Evolutionary conservation across 345 rosid genomes (phyloP).

Genomic region (Trapa bicornis): DNA sequence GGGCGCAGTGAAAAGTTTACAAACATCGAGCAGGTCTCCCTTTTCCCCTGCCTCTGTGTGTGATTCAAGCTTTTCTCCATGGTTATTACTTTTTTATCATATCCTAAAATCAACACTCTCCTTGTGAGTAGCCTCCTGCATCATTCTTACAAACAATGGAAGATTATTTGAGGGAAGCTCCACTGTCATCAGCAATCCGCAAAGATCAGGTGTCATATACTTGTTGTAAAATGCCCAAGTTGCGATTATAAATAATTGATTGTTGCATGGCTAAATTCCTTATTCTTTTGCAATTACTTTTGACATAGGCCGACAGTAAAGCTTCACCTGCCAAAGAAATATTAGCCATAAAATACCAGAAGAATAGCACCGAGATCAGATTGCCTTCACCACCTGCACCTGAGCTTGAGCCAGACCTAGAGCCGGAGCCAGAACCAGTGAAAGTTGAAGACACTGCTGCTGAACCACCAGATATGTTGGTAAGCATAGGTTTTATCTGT

Average conservation of each 20-base stretch:
- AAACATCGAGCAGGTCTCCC: slow-evolving; percentile 86
- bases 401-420: slow-evolving; percentile 34
- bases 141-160: slow-evolving; percentile 98
- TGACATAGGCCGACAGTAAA: slow-evolving; percentile 23
- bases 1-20: slow-evolving; percentile 74
- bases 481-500: slow-evolving; percentile 13
- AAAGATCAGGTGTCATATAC: slow-evolving; percentile 62
- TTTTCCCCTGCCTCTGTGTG: slow-evolving; percentile 6
- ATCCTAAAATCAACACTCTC: neutral
- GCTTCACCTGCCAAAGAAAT: slow-evolving; percentile 56
- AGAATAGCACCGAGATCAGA: slow-evolving; percentile 35
- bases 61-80: neutral
- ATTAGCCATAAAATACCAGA: slow-evolving; percentile 67
- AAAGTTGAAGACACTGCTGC: slow-evolving; percentile 48
- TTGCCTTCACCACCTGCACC: slow-evolving; percentile 31
- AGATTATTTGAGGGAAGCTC: slow-evolving; percentile 87
- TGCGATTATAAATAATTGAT: neutral
- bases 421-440: slow-evolving; percentile 34
- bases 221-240: neutral
- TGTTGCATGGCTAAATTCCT: neutral
- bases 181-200: slow-evolving; percentile 36
- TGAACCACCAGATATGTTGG: slow-evolving; percentile 78
- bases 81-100: neutral
- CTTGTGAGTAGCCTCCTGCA: slow-evolving; percentile 60
- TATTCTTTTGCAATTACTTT: neutral